Conservation (phyloP, 1,139 yeast genomes). For the Suhomyces bokatorum region DNA sequence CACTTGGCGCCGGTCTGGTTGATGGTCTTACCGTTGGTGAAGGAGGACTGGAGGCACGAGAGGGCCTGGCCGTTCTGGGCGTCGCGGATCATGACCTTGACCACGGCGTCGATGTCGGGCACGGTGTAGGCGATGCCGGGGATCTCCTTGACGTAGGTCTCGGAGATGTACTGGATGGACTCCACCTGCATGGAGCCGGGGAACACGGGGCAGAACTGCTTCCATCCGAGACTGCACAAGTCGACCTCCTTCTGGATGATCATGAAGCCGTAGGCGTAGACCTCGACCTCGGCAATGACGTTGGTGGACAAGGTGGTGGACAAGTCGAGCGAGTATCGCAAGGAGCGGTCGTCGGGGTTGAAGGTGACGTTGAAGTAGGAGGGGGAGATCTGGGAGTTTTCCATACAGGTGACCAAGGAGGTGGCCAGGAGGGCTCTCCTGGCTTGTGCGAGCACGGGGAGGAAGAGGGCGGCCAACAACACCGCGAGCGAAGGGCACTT, state of each 20-base stretch:
- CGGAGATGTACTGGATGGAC: constrained; percentile 57
- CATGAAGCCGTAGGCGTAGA: constrained; percentile 74
- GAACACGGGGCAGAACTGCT: constrained; percentile 75
- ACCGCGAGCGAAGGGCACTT: constrained; percentile 4
- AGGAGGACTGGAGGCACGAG: constrained; percentile 70
- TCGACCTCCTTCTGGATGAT: constrained; percentile 56
- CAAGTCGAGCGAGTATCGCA: constrained; percentile 62
- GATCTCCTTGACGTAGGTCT: constrained; percentile 46
- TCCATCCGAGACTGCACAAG: constrained; percentile 65
- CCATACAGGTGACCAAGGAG: constrained; percentile 76
- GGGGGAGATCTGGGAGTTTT: constrained; percentile 63
- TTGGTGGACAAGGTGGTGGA: constrained; percentile 60
- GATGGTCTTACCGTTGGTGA: constrained; percentile 73
- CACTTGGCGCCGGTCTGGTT: constrained; percentile 76
- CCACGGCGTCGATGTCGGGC: constrained; percentile 79
- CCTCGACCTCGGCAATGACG: constrained; percentile 59
- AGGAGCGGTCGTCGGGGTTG: constrained; percentile 62
- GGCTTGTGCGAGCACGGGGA: constrained; percentile 18
- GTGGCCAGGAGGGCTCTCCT: constrained; percentile 54
- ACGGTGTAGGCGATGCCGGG: constrained; percentile 75
- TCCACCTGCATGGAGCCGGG: constrained; percentile 73
- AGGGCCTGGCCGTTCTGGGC: constrained; percentile 40
- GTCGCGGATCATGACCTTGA: constrained; percentile 49
- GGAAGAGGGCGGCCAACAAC: constrained; percentile 7
- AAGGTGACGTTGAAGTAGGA: constrained; percentile 65